Conservation (phyloP, 1,284 basidiomycete species). For the Naganishia sp. region DNA sequence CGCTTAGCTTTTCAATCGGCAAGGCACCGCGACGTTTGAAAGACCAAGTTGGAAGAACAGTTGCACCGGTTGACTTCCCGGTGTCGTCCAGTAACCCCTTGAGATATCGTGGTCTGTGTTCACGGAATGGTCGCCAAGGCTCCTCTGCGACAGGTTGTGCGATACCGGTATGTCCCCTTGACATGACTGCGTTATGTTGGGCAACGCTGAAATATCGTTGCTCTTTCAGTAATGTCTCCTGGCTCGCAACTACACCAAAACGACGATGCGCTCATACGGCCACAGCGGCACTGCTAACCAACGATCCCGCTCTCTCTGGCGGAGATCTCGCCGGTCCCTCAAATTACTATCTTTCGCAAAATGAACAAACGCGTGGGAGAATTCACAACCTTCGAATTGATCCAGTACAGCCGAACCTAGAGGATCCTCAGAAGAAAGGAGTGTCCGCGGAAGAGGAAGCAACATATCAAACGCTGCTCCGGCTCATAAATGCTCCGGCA, state of each 20-base stretch:
- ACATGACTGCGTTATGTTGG: not conserved
- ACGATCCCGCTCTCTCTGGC: not conserved
- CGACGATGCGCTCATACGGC: conserved; percentile 9
- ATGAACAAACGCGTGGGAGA: not conserved
- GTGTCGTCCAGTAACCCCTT: too few species aligned
- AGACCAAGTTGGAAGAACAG: not conserved
- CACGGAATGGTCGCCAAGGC: conserved; percentile 5
- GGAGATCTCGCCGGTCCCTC: conserved; percentile 12
- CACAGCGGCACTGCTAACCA: not conserved
- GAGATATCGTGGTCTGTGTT: not conserved
- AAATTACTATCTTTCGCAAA: conserved; percentile 10
- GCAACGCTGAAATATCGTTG: not conserved
- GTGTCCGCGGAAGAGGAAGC: not conserved
- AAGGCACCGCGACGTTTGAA: not conserved
- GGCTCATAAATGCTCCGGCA: conserved; percentile 14
- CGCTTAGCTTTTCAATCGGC: too few species aligned
- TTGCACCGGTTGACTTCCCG: not conserved
- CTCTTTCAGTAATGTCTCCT: not conserved
- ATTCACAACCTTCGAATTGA: not conserved
- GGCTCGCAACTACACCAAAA: conserved; percentile 7
- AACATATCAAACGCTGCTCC: conserved; percentile 8
- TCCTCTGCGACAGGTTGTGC: conserved; percentile 1
- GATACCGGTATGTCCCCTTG: conserved; percentile 2
- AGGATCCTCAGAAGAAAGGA: too few species aligned
- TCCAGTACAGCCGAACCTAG: not conserved